Evolutionary conservation across 2,329 filamentous ascomycete species (phyloP), one percentile per base, ranked within the genome.

Genomic region (Penicillium sp.): DNA sequence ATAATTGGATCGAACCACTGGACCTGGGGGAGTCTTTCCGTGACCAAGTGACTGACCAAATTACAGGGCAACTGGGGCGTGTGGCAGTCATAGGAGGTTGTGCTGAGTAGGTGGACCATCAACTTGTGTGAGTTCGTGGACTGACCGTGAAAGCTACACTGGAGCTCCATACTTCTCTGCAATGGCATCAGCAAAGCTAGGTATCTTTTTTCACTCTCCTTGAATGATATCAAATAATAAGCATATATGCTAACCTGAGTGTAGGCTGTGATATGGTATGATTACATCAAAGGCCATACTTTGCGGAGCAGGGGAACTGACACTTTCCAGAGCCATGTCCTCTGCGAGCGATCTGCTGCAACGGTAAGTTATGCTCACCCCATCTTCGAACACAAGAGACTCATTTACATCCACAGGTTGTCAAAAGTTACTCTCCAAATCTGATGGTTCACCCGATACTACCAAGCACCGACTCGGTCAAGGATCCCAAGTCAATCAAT

Each of bases 361-460:
- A 84, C 87, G 52, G 77, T 79, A 75, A 52, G 71, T 63, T 37
- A 33, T 30, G 35, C 16, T 57, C 11, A 43, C 25, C 46, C 4
- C 22, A 3, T 46, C 6, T 11, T 14, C 58, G 49, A 13, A 42
- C n/a, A 35, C 45, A 10, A 26, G 28, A 43, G n/a, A 48, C 48
- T 57, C 8, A 53, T 37, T 4, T 28, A 14, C 6, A 2, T 13
- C 19, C 10, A n/a, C 74, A 82, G 71, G 93, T 97, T 40, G 97
- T 99, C 80, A 99, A 99, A 82, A 92, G 92, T 4, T 99, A 98
- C 81, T 97, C 93, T 22, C 95, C 95, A 2, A 97, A 98, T 76
- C 84, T 99, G 30, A 99, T 99, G 94, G 95, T 99, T 11, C 95
- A 98, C 77, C 95, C 95, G 0, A 86, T 97, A 68, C 94, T 99